A percentile compares a stretch with the other conserved stretches of the same genome.
phyloP scores from a whole-genome alignment of 2,329 filamentous ascomycete species.

The Epichloe hybrida region DNA sequence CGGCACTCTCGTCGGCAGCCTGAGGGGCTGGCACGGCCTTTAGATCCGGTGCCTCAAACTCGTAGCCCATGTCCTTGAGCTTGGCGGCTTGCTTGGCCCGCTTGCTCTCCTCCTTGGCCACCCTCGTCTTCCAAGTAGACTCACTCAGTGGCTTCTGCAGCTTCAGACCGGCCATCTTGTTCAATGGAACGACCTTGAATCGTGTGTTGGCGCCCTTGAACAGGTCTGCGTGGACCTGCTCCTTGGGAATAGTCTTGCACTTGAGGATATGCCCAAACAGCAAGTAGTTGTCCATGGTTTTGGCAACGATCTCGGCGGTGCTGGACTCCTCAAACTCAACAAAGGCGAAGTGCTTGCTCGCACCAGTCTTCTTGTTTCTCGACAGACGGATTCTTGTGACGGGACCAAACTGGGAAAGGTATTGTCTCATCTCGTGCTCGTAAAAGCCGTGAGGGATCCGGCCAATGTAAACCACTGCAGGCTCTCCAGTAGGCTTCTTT shows the following conservation, averaged over 20 bases:
- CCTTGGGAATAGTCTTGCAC: conserved; percentile 63
- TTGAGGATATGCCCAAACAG: conserved; percentile 90
- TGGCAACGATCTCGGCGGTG: conserved; percentile 76
- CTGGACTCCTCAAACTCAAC: conserved; percentile 73
- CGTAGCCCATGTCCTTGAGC: conserved; percentile 70
- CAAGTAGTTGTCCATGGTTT: conserved; percentile 96
- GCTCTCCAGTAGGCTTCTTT: conserved; percentile 33
- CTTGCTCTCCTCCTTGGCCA: conserved; percentile 58
- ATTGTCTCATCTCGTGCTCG: conserved; percentile 86
- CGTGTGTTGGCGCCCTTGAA: conserved; percentile 86
- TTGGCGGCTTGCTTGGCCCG: conserved; percentile 57
- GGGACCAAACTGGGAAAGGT: conserved; percentile 85
- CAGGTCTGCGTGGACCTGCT: conserved; percentile 65
- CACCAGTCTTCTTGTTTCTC: conserved; percentile 82
- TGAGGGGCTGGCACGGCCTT: conserved; percentile 39
- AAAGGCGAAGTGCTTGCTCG: conserved; percentile 88
- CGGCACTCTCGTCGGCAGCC: conserved; percentile 20
- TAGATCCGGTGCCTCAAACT: conserved; percentile 61
- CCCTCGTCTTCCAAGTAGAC: conserved; percentile 64
- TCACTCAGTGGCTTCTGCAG: conserved; percentile 62
- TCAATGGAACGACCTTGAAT: conserved; percentile 80
- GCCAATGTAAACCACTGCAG: conserved; percentile 80
- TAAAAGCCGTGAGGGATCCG: conserved; percentile 91
- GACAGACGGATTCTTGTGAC: conserved; percentile 71
- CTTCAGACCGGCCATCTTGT: conserved; percentile 66